Conservation (phyloP, 202 grass and related monocot species). For the Elaeis oleifera region DNA sequence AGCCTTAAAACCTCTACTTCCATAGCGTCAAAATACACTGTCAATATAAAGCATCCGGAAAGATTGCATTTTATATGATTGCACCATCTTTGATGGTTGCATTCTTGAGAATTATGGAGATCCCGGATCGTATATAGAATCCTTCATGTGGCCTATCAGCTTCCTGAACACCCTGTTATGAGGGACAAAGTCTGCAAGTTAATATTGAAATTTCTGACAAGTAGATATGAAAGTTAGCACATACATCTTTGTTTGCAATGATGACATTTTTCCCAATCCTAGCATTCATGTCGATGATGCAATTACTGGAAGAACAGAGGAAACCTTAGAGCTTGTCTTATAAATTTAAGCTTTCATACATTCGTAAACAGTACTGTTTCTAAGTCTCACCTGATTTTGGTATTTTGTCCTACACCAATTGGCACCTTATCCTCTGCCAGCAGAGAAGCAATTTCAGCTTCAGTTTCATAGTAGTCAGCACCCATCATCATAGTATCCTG, state of each 20-base stretch:
- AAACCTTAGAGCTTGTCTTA: neutral
- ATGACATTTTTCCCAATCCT: constrained; percentile 50
- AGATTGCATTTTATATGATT: constrained; percentile 27
- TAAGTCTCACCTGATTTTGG: constrained; percentile 52
- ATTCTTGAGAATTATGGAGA: constrained; percentile 48
- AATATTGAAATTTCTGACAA: neutral
- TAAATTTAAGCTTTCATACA: neutral
- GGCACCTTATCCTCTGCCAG: constrained; percentile 46
- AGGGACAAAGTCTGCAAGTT: neutral
- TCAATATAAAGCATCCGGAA: neutral
- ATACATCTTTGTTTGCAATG: constrained; percentile 47
- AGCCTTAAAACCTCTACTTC: no score
- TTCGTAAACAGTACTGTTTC: neutral
- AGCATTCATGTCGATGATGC: constrained; percentile 75
- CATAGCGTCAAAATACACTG: no score
- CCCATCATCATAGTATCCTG: constrained; percentile 87
- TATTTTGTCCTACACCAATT: constrained; percentile 59
- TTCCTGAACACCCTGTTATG: constrained; percentile 54
- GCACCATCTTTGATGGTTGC: constrained; percentile 58
- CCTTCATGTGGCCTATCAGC: constrained; percentile 50
- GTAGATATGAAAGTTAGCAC: neutral
- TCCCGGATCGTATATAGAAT: constrained; percentile 63
- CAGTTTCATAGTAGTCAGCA: constrained; percentile 50
- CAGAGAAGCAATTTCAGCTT: constrained; percentile 40
- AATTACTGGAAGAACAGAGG: constrained; percentile 39